Evolutionary conservation across 371 early-diverging fungal genomes (phyloP).

Genomic region (Synchytrium microbalum): DNA sequence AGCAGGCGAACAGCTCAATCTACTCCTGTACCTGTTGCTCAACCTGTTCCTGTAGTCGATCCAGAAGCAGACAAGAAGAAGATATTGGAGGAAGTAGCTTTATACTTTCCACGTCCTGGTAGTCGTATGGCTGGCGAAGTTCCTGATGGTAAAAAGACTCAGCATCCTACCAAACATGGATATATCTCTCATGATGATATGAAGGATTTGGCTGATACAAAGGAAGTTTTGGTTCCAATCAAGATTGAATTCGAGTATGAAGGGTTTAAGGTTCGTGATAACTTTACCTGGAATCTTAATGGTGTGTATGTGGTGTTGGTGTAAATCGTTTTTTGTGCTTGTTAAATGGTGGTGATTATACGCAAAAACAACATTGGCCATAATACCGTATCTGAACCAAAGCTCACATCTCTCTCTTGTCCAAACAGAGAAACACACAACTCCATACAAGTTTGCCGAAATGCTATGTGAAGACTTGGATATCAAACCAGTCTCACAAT

Average conservation of each 20-base stretch:
- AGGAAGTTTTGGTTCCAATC: constrained; percentile 73
- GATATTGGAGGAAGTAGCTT: not conserved
- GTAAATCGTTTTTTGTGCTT: constrained; percentile 2
- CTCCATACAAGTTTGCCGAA: constrained; percentile 9
- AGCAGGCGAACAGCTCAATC: not conserved
- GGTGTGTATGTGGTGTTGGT: constrained; percentile 38
- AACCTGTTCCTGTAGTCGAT: not conserved
- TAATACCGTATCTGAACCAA: not conserved
- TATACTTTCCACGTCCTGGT: not conserved
- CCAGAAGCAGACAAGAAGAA: not conserved
- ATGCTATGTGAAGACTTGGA: constrained; percentile 4
- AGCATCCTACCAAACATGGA: not conserved
- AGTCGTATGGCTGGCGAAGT: not conserved
- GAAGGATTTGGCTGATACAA: not conserved
- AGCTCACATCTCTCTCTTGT: not conserved
- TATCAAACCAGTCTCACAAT: not conserved
- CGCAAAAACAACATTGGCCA: too few relatives aligned
- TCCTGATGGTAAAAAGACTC: not conserved
- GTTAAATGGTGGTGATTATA: constrained; percentile 4
- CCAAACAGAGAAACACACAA: constrained; percentile 1
- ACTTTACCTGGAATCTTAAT: constrained; percentile 89
- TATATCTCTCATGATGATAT: not conserved
- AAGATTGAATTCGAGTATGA: constrained; percentile 83
- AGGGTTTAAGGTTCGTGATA: constrained; percentile 72
- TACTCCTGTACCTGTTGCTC: not conserved